Base-by-base conservation (phyloP, 73 alveolate genomes). In the Uronychia setigera region DNA sequence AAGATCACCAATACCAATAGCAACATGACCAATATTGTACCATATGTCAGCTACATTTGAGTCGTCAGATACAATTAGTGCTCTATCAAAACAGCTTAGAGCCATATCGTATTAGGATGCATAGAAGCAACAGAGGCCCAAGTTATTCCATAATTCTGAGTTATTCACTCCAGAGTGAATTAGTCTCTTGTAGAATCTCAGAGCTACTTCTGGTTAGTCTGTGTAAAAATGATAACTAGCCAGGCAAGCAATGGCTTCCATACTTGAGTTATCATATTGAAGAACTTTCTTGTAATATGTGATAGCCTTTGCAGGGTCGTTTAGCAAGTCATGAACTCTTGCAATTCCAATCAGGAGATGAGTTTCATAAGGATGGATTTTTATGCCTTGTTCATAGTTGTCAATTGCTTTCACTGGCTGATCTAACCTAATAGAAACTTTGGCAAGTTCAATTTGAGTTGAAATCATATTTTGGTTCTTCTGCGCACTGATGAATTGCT, bases 191-290 rank as follows among this genome's bases (percentile, higher is more conserved):
- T 97, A 98, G 94, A 98, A 98, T 59, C 97, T 76, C 82, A 98
- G 90, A 0, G 99, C 99, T 35, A 95, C 93, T 94, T 98, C 99
- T 13, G 99, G 99, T 87, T 96, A 95, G 92, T 98, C 99, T n/a
- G 97, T 92, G 85, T 98, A 98, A 89, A 98, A 98, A 81, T 98
- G 98, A 82, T 97, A 97, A 33, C 99, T 95, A 1, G 99, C 99
- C 75, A 98, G 80, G 76, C 98, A 96, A 27, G 99, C 99, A 14
- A 98, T 98, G 28, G 99, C 99, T 89, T 98, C 99, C 31, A 98
- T 90, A 91, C 94, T 98, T 35, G 98, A 89, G 80, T 96, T 97
- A 85, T 98, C 99, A 67, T 92, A 90, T 60, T 82, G 74, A 32
- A 98, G 83, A 27, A 97, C 93, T 75, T 90, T 92, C 89, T 98